Evolutionary conservation across 345 rosid genomes (phyloP), one percentile per base, ranked within the genome.

Genomic region (Acer saccharum): DNA sequence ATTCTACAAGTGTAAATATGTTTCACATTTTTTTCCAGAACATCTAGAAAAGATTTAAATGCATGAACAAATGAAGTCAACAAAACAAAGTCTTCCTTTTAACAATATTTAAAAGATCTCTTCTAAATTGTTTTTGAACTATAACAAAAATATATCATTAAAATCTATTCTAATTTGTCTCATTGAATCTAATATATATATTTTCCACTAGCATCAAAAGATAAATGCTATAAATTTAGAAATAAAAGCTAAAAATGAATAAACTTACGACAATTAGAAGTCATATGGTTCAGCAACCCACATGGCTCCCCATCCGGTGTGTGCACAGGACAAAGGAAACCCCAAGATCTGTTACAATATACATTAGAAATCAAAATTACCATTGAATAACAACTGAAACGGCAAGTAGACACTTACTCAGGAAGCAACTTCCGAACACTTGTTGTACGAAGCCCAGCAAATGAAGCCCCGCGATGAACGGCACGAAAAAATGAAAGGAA

Each of bases 281-380:
- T 88, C 98, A 95, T 93, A 80, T 95, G 99, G 79, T 95, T 95
- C 79, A 95, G 85, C 86, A 96, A 86, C 44, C 98, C 99, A 83
- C 99, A 96, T 43, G 99, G 98, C 79, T 91, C 97, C 35, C 99
- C 99, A 90, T 96, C 98, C 78, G 99, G 99, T 64, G 99, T 96
- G 84, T 92, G 98, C 69, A 94, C 98, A 62, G 98, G 99, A 83
- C 99, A 94, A 81, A 96, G 98, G 81, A 94, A 96, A 71, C 99
- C 99, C 98, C 98, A 96, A 54, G 99, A 94, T 85, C 97, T 94
- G 88, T 79, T 77, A 74, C 7, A 64, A 65, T 72, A 75, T 72
- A 54, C 14, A 75, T 71, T 63, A 71, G 67, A 75, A 55, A 54
- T 75, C n/a, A 63, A 74, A 41, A 32, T n/a, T 27, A 29, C 18